Evolutionary conservation across 345 rosid genomes (phyloP).

Genomic region (Eucalyptus camaldulensis): DNA sequence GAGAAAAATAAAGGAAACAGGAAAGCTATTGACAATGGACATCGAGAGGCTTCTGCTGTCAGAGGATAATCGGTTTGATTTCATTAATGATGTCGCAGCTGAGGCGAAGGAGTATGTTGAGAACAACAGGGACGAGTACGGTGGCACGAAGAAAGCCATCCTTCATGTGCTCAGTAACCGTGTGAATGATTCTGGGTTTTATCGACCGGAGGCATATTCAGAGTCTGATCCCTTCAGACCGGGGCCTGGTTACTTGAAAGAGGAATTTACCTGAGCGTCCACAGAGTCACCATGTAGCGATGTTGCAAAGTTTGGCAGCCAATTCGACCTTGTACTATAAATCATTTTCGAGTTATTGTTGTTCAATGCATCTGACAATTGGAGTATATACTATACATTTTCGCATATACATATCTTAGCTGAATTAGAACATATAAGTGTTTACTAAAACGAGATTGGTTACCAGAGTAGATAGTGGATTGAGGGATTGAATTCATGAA

Average conservation of each 20-base stretch:
- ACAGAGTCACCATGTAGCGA: background rate
- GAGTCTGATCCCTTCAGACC: conserved; percentile 72
- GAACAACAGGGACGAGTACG: conserved; percentile 63
- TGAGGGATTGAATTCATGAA: background rate
- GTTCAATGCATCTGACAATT: background rate
- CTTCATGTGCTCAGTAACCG: conserved; percentile 83
- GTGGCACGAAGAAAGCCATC: conserved; percentile 72
- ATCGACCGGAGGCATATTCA: conserved; percentile 62
- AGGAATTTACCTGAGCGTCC: conserved; percentile 33
- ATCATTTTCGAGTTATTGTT: background rate
- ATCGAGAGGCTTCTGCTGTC: conserved; percentile 55
- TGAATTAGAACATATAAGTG: background rate
- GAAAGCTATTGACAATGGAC: conserved; percentile 56
- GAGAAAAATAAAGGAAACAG: conserved; percentile 56
- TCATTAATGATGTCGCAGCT: conserved; percentile 75
- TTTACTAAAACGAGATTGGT: background rate
- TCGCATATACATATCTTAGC: background rate
- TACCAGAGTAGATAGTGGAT: background rate
- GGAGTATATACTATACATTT: background rate
- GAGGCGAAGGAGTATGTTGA: conserved; percentile 76
- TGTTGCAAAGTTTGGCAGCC: background rate
- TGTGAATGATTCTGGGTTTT: conserved; percentile 63
- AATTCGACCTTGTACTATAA: background rate
- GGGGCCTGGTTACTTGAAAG: conserved; percentile 55
- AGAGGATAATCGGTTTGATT: conserved; percentile 67